Percentiles rank a stretch among this genome's conserved stretches.
These are phyloP conservation scores for Lactuca sativa DNA, from an alignment of 129 eudicot genomes.

Conservation along the genomic window DNA sequence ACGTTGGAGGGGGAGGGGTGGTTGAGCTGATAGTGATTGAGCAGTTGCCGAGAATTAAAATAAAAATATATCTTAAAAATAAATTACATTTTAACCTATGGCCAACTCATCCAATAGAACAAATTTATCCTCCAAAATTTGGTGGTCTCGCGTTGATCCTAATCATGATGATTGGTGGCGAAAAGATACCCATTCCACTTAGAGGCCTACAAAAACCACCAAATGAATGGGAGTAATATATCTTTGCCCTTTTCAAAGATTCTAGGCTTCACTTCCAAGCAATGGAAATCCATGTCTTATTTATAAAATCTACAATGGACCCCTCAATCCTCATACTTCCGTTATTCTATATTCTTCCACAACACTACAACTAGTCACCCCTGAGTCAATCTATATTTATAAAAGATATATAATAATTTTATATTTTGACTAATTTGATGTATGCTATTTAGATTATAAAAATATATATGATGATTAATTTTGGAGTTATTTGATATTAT, in stretches of 20 bases:
- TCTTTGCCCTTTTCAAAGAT: slow-evolving; percentile 34
- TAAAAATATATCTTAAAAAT: no score
- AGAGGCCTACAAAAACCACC: slow-evolving; percentile 40
- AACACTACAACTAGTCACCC: slow-evolving; percentile 8
- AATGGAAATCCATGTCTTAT: slow-evolving; percentile 31
- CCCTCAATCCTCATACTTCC: slow-evolving; percentile 17
- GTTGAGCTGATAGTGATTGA: not conserved
- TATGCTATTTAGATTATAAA: not conserved
- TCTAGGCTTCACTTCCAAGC: slow-evolving; percentile 47
- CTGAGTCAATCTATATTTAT: slow-evolving; percentile 13
- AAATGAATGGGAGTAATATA: slow-evolving; percentile 28
- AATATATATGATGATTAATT: no score
- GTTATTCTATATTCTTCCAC: slow-evolving; percentile 24
- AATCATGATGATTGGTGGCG: slow-evolving; percentile 25
- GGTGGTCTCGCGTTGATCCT: slow-evolving; percentile 3
- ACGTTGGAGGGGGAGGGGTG: not conserved
- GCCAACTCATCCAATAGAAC: not conserved
- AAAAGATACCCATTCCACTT: slow-evolving; percentile 38
- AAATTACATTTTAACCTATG: not conserved
- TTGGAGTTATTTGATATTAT: not conserved
- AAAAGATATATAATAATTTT: not conserved
- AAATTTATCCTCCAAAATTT: not conserved
- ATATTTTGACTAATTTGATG: no score
- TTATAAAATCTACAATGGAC: slow-evolving; percentile 15
- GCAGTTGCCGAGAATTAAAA: not conserved